Evolutionary conservation across 805 yeast genomes (phyloP).

Genomic region (Metschnikowia picachoensis): DNA sequence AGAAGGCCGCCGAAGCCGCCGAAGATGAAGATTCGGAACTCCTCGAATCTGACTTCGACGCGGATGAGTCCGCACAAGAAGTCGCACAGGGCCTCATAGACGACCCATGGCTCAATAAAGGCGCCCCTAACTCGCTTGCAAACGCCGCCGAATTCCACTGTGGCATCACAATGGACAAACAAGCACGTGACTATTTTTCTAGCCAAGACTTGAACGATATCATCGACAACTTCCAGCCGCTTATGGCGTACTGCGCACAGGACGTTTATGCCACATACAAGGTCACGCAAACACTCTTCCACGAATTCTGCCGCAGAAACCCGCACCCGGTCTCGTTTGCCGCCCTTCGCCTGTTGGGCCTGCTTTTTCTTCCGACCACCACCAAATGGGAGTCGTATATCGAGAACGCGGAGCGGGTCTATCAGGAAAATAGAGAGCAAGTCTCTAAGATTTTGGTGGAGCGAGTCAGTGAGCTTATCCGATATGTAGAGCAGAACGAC

Average conservation of each 20-base stretch:
- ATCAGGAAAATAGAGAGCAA: slow-evolving; percentile 51
- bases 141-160: slow-evolving; percentile 81
- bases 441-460: slow-evolving; percentile 56
- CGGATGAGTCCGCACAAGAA: slow-evolving; percentile 20
- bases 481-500: slow-evolving; percentile 32
- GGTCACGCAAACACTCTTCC: slow-evolving; percentile 66
- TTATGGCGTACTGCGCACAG: slow-evolving; percentile 77
- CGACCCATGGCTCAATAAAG: slow-evolving; percentile 82
- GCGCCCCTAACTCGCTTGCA: slow-evolving; percentile 74
- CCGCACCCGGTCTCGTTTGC: slow-evolving; percentile 96
- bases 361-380: slow-evolving; percentile 76
- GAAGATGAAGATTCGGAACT: slow-evolving; percentile 18
- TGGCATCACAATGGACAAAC: slow-evolving; percentile 61
- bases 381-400: slow-evolving; percentile 70
- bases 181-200: slow-evolving; percentile 60
- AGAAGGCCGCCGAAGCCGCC: slow-evolving; percentile 16
- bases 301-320: slow-evolving; percentile 58
- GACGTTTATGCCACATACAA: slow-evolving; percentile 77
- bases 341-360: slow-evolving; percentile 70
- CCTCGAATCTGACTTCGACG: slow-evolving; percentile 1
- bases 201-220: slow-evolving; percentile 52
- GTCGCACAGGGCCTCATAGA: slow-evolving; percentile 36
- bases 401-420: slow-evolving; percentile 61
- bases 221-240: slow-evolving; percentile 49
- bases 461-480: slow-evolving; percentile 59